A percentile compares a stretch with the other conserved stretches of the same genome.
These are phyloP conservation scores for Xylaria sp. DNA, from an alignment of 495 filamentous ascomycete genomes.

Conservation along the genomic window DNA sequence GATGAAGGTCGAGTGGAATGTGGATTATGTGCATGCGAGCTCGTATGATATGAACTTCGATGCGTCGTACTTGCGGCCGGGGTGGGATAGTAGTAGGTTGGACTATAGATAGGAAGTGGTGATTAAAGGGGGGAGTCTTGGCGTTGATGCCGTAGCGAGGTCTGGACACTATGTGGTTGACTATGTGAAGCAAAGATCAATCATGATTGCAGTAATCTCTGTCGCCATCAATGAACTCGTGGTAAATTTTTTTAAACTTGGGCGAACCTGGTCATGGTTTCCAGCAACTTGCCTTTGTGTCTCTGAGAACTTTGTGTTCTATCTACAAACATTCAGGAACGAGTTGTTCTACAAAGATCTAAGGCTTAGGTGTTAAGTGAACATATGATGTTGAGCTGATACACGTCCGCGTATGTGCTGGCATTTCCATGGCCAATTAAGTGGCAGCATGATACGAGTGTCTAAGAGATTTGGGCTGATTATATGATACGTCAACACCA, in stretches of 20 bases:
- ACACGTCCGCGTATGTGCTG: neutral
- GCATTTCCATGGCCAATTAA: neutral
- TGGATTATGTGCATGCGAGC: conserved; percentile 30
- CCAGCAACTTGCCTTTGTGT: too few relatives aligned
- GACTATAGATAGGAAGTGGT: conserved; percentile 5
- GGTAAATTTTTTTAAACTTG: neutral
- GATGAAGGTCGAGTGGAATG: conserved; percentile 37
- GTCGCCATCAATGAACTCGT: neutral
- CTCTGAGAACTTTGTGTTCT: neutral
- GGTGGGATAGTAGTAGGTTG: conserved; percentile 29
- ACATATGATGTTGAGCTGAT: neutral
- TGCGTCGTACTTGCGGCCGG: conserved; percentile 35
- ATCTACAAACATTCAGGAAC: neutral
- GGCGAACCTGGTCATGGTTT: neutral
- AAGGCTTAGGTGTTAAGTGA: too few relatives aligned
- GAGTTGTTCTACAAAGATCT: neutral
- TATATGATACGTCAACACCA: neutral
- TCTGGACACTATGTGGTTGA: neutral
- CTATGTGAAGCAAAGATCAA: neutral
- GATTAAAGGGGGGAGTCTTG: neutral
- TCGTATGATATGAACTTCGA: conserved; percentile 38
- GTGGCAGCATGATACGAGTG: too few relatives aligned
- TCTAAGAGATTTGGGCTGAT: neutral
- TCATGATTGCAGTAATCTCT: neutral
- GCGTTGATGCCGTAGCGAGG: neutral